Evolutionary conservation across 768 basidiomycete species (phyloP), one percentile per base, ranked within the genome.

Genomic region (Phaffia tasmanica): DNA sequence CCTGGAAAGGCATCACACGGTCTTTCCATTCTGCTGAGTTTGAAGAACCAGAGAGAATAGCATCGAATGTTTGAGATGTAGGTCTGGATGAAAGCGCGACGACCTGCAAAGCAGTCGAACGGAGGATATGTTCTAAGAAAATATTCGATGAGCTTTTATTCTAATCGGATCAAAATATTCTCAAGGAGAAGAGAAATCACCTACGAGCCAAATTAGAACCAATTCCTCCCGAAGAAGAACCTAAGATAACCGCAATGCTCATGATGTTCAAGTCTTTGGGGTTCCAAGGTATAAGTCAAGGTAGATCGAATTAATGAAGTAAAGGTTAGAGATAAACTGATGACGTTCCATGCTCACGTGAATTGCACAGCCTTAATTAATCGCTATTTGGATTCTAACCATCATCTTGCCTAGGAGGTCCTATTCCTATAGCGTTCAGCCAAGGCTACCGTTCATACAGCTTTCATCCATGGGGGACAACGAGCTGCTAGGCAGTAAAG

Each of bases 51-150:
- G 69, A 70, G 29, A 77, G 63, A 51, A 75, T 72, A 11, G 70
- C 61, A 7, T 73, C 65, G 4, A 69, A 55, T 25, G 72, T 72
- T 1, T 70, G 63, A 23, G 72, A 70, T 14, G 73, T 68, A 30
- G 71, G 21, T 19, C 54, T 73, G 67, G 72, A 72, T 0, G 77
- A 77, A 16, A 78, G 73, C 0, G 74, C 78, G 63, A 78, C 75
- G 55, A 79, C 75, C 14, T 72, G 70, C 27, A 79, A 72, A 23
- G 69, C 66, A n/a, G 78, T 76, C 19, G 72, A 57, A 3, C 60
- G 29, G 35, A 79, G 75, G 35, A 79, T 55, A 47, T 64, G 54
- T 25, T 56, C 63, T 64, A 53, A 1, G 18, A 6, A 47, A 30
- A 4, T 48, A 6, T 16, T 11, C 29, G 47, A 27, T 27, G 59